A percentile compares a stretch with the other conserved stretches of the same genome.
Conservation (phyloP, 495 filamentous ascomycete genomes). For the Aspergillus heteromorphus region DNA sequence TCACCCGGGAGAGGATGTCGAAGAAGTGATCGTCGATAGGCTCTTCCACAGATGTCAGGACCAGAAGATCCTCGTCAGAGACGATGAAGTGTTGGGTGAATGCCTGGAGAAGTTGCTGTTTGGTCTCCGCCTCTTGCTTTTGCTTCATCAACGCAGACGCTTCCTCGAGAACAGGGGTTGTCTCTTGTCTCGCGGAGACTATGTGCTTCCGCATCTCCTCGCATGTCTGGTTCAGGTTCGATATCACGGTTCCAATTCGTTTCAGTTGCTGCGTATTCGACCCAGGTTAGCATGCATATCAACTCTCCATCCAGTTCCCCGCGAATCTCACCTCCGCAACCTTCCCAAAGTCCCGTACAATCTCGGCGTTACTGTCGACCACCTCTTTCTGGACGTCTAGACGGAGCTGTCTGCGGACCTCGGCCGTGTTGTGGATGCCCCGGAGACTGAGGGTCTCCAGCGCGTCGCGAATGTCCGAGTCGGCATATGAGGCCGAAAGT, state of each 20-base stretch:
- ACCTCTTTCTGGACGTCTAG: conserved; percentile 89
- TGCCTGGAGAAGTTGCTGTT: conserved; percentile 74
- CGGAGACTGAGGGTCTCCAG: conserved; percentile 70
- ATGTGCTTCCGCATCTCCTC: conserved; percentile 77
- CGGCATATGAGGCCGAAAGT: conserved; percentile 86
- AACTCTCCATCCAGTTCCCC: neutral
- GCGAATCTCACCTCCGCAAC: conserved; percentile 72
- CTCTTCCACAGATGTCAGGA: conserved; percentile 68
- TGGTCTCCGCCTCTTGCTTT: conserved; percentile 73
- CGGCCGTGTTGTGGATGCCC: conserved; percentile 66
- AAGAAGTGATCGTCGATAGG: conserved; percentile 88
- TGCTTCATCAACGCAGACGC: conserved; percentile 68
- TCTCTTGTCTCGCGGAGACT: conserved; percentile 65
- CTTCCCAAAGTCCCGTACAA: conserved; percentile 83
- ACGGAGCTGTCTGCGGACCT: conserved; percentile 72
- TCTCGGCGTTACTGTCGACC: conserved; percentile 86
- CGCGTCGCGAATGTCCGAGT: conserved; percentile 85
- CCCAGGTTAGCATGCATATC: neutral
- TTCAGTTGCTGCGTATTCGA: conserved; percentile 64
- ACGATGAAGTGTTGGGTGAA: conserved; percentile 83
- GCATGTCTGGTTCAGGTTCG: conserved; percentile 73
- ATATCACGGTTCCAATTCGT: conserved; percentile 74
- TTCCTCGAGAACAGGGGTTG: conserved; percentile 71
- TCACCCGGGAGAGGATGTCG: conserved; percentile 67
- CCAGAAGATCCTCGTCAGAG: conserved; percentile 67